Conservation (phyloP, 805 yeast genomes). For the Yarrowia yakushimensis region DNA sequence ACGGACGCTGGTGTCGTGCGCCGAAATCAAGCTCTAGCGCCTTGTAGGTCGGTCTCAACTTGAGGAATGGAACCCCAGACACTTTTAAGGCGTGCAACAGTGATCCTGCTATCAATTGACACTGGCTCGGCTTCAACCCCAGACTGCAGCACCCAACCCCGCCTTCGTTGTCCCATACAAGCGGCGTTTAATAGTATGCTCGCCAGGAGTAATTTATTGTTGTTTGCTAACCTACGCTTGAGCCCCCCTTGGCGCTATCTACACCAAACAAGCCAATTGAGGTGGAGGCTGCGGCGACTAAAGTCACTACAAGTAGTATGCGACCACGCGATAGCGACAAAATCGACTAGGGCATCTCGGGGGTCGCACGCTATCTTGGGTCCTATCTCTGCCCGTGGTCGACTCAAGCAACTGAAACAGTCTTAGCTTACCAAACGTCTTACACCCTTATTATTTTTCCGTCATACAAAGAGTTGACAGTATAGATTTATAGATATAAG, state of each 20-base stretch:
- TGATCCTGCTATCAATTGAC: too few relatives aligned
- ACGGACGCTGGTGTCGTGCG: too few relatives aligned
- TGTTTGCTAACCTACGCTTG: not conserved
- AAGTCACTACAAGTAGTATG: not conserved
- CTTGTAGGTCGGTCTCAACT: too few relatives aligned
- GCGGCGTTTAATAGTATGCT: not conserved
- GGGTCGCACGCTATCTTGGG: too few relatives aligned
- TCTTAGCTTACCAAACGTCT: slow-evolving; percentile 6
- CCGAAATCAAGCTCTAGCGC: not conserved
- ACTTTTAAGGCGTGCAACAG: too few relatives aligned
- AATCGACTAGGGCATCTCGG: not conserved
- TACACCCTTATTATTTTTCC: not conserved
- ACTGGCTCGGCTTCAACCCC: too few relatives aligned
- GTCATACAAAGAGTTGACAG: not conserved
- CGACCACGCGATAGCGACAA: not conserved
- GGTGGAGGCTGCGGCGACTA: not conserved
- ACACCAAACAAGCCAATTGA: too few relatives aligned
- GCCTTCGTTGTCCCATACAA: not conserved
- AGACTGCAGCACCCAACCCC: not conserved
- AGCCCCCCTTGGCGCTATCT: not conserved
- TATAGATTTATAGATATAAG: not conserved
- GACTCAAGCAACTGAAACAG: not conserved
- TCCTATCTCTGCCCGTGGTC: too few relatives aligned
- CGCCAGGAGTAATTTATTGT: not conserved
- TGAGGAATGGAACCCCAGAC: too few relatives aligned